Base-by-base conservation (phyloP, 2,329 filamentous ascomycete genomes). In the Epichloe baconii region DNA sequence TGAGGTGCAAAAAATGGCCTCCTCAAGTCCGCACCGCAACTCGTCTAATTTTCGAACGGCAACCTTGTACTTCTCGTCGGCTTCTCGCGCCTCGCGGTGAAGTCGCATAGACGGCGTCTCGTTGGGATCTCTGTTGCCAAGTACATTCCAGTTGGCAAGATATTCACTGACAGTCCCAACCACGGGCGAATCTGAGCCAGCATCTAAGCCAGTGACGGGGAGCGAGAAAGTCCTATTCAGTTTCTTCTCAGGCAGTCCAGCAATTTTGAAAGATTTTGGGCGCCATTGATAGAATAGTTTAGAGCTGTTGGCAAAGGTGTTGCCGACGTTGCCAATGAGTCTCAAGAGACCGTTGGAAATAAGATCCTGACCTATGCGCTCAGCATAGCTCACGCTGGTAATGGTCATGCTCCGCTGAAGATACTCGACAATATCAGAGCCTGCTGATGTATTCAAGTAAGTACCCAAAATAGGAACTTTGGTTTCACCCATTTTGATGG, bases 241-340 rank as follows among this genome's bases (percentile, higher is more conserved):
- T 73, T 90, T 94, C 77, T 88, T 95, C 66, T 96, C 91, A 0
- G 88, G 89, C 49, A 95, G 75, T 21, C 90, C 91, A 26, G 88
- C 83, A 52, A 93, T 67, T 63, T 94, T 83, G 71, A 97, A 98
- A 5, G 87, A 85, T 71, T 88, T 94, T 7, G 90, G 81, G 50
- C 88, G 85, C 93, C 93, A 98, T 67, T 98, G 93, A 67, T 98
- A 98, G 65, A 87, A 91, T 82, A 97, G 86, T 69, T 86, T 88
- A 57, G 90, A 95, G 74, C 90, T 97, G 71, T 98, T 98, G 60
- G 91, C 90, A 65, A 98, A 98, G 1, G 85, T 88, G 69, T 80
- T 97, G 54, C 93, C 93, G 50, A 98, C 90, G 61, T 93, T 96
- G 57, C 93, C 93, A 55, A 98, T 81, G 49, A 98, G 75, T 48